Percentiles rank a stretch among this genome's conserved stretches.
phyloP scores from a whole-genome alignment of 2,329 filamentous ascomycete genomes.

The Madurella mycetomatis region DNA sequence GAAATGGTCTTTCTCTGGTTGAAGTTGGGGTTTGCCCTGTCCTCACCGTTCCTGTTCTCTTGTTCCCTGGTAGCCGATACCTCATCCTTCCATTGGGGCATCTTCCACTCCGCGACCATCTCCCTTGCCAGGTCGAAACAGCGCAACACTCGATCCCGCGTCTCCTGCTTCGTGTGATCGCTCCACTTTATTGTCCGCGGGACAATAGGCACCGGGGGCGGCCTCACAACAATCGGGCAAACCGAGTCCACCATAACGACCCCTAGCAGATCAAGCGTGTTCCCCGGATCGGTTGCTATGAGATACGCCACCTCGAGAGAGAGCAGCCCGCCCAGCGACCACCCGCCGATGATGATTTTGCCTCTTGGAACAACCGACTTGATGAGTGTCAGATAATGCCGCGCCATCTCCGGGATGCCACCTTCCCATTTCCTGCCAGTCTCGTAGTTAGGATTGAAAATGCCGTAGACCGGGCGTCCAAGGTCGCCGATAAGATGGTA shows the following conservation, averaged over 20 bases:
- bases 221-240: constrained; percentile 27
- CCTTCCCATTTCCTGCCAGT: constrained; percentile 45
- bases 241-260: constrained; percentile 52
- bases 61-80: constrained; percentile 1
- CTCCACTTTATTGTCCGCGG: constrained; percentile 28
- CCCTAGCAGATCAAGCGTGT: constrained; percentile 40
- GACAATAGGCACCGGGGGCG: constrained; percentile 20
- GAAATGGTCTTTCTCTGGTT: not conserved
- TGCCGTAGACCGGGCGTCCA: constrained; percentile 47
- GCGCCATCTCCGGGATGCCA: constrained; percentile 52
- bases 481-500: constrained; percentile 52
- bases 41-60: not conserved
- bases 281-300: constrained; percentile 10
- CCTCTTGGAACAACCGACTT: constrained; percentile 36
- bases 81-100: constrained; percentile 35
- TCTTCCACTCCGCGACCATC: constrained; percentile 39
- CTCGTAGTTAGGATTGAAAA: constrained; percentile 51
- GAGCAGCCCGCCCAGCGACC: constrained; percentile 51
- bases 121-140: constrained; percentile 41
- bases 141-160: constrained; percentile 28
- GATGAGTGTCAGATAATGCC: constrained; percentile 45
- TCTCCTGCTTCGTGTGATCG: constrained; percentile 28
- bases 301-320: constrained; percentile 47
- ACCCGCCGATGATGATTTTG: constrained; percentile 48
- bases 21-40: not conserved